Percentiles rank a stretch among this genome's conserved stretches.
Conservation (phyloP, 2,329 filamentous ascomycete species). For the Monosporascus ibericus region DNA sequence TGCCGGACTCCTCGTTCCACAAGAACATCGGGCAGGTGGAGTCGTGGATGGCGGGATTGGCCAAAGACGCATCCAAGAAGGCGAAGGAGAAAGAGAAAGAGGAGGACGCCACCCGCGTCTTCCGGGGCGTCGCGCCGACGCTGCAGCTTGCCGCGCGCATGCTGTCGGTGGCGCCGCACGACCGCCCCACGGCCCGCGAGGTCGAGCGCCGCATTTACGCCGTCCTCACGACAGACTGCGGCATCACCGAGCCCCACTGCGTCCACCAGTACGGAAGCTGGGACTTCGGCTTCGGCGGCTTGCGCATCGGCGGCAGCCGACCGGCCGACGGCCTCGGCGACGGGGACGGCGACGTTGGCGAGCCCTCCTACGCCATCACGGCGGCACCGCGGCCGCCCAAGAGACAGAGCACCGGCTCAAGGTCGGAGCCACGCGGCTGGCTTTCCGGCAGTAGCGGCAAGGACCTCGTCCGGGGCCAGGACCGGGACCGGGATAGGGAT, state of each 20-base stretch:
- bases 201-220: conserved; percentile 47
- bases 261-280: conserved; percentile 40
- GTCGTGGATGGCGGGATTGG: conserved; percentile 58
- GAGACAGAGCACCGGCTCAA: not conserved
- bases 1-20: conserved; percentile 66
- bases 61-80: conserved; percentile 51
- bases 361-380: too few relatives aligned
- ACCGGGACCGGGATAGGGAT: too few relatives aligned
- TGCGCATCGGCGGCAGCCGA: conserved; percentile 25
- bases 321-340: not conserved
- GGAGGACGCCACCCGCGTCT: conserved; percentile 34
- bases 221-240: conserved; percentile 43
- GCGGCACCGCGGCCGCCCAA: too few relatives aligned
- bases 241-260: conserved; percentile 46
- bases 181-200: conserved; percentile 46
- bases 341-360: too few relatives aligned
- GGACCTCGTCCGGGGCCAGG: too few relatives aligned
- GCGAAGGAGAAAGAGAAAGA: not conserved
- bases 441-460: not conserved
- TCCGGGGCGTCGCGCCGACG: conserved; percentile 45
- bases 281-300: conserved; percentile 24
- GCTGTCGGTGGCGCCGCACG: conserved; percentile 44
- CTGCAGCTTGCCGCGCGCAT: conserved; percentile 49
- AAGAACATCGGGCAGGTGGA: conserved; percentile 63
- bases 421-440: not conserved